Percentiles rank a stretch among this genome's conserved stretches.
phyloP scores from a whole-genome alignment of 805 yeast species.

The Grigorovia yakushimaensis region DNA sequence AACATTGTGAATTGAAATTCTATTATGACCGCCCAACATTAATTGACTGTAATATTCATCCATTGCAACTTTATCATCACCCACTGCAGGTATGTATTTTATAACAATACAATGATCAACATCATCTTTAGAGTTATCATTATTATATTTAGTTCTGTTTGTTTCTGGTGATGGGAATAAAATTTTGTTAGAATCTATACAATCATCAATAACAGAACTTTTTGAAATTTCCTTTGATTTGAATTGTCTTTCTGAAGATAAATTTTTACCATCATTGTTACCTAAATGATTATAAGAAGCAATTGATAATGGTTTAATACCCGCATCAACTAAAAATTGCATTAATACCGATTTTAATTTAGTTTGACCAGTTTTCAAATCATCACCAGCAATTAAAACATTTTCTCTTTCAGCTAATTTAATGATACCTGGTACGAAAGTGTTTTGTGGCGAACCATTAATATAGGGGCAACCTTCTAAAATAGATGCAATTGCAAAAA shows the following conservation, averaged over 20 bases:
- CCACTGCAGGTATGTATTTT: constrained; percentile 89
- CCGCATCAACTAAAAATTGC: constrained; percentile 93
- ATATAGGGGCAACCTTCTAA: constrained; percentile 83
- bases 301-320: constrained; percentile 87
- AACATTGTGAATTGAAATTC: constrained; percentile 86
- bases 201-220: constrained; percentile 87
- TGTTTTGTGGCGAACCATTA: constrained; percentile 96
- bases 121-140: constrained; percentile 56
- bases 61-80: constrained; percentile 96
- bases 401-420: constrained; percentile 73
- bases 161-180: constrained; percentile 45
- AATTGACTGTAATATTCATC: constrained; percentile 95
- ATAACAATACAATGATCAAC: constrained; percentile 94
- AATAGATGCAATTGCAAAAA: constrained; percentile 88
- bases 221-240: constrained; percentile 92
- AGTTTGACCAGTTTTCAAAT: constrained; percentile 94
- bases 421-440: constrained; percentile 91
- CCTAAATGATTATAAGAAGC: constrained; percentile 96
- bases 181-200: constrained; percentile 77
- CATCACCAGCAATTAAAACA: constrained; percentile 90
- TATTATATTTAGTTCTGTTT: too few relatives aligned
- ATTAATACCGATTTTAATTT: constrained; percentile 94
- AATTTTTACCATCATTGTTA: constrained; percentile 89
- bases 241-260: constrained; percentile 87
- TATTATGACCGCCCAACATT: constrained; percentile 96